Percentiles rank a stretch among this genome's conserved stretches.
Conservation (phyloP, 2,329 filamentous ascomycete genomes). For the Diaporthe humulicola region DNA sequence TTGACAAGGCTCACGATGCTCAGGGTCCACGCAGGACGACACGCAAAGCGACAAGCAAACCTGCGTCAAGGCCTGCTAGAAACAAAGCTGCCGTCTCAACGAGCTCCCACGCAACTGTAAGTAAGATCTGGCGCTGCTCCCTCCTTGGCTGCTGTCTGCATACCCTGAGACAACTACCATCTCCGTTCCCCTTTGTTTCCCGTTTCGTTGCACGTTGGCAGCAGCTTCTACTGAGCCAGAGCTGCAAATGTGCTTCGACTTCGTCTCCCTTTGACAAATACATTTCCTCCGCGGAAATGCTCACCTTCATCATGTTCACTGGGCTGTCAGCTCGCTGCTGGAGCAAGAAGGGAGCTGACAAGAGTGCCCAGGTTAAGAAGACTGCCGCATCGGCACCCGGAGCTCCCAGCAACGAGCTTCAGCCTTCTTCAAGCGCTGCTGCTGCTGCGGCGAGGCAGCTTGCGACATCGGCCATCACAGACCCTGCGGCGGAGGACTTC, state of each 20-base stretch:
- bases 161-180: background rate
- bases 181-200: background rate
- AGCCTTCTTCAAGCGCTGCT: background rate
- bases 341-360: background rate
- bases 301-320: background rate
- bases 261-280: no score
- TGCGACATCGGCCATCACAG: background rate
- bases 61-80: background rate
- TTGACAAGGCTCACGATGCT: background rate
- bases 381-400: no score
- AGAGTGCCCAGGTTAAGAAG: background rate
- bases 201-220: no score
- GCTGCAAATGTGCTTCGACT: no score
- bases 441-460: background rate
- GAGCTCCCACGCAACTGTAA: no score
- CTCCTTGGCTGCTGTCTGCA: background rate
- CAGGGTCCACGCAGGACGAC: background rate
- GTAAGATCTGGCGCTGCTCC: background rate
- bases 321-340: background rate
- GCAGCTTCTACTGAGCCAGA: background rate
- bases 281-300: background rate
- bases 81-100: no score
- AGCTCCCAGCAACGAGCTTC: background rate
- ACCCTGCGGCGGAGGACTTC: background rate
- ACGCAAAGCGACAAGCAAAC: background rate